Evolutionary conservation across 768 basidiomycete species (phyloP).

Genomic region (Lactifluus echinatus): DNA sequence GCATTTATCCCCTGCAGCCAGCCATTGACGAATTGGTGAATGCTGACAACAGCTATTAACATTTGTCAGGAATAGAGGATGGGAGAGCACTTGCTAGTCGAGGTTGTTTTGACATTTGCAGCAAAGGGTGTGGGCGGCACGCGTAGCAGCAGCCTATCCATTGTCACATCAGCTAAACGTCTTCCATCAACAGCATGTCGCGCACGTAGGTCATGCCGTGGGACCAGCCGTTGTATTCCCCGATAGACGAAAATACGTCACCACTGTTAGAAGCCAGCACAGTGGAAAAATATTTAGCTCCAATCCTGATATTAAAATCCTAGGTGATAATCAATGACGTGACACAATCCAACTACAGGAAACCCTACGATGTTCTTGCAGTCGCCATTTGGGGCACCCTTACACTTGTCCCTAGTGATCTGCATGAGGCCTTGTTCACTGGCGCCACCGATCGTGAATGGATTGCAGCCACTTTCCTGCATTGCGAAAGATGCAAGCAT

Average conservation of each 20-base stretch:
- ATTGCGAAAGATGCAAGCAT: constrained; percentile 81
- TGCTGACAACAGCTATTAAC: constrained; percentile 29
- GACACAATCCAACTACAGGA: not conserved
- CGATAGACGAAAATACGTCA: constrained; percentile 49
- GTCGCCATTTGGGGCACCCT: constrained; percentile 37
- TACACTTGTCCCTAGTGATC: constrained; percentile 71
- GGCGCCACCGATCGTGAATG: constrained; percentile 54
- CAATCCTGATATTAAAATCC: constrained; percentile 69
- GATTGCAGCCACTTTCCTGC: constrained; percentile 78
- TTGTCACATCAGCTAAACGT: not conserved
- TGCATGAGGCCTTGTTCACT: constrained; percentile 89
- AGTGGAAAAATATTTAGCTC: constrained; percentile 49
- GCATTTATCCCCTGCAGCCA: constrained; percentile 57
- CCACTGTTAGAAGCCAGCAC: constrained; percentile 41
- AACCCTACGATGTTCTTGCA: constrained; percentile 34
- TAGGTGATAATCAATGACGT: constrained; percentile 21
- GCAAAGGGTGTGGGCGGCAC: constrained; percentile 44
- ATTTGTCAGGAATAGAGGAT: not conserved
- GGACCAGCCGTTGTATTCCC: constrained; percentile 72
- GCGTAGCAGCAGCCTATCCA: constrained; percentile 44
- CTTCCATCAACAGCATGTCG: constrained; percentile 1
- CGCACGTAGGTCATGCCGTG: constrained; percentile 49
- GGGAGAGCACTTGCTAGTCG: constrained; percentile 55
- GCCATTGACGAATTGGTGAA: constrained; percentile 65
- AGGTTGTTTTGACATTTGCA: constrained; percentile 76